Base-by-base conservation (phyloP, 345 rosid genomes). In the Citrus glauca region DNA sequence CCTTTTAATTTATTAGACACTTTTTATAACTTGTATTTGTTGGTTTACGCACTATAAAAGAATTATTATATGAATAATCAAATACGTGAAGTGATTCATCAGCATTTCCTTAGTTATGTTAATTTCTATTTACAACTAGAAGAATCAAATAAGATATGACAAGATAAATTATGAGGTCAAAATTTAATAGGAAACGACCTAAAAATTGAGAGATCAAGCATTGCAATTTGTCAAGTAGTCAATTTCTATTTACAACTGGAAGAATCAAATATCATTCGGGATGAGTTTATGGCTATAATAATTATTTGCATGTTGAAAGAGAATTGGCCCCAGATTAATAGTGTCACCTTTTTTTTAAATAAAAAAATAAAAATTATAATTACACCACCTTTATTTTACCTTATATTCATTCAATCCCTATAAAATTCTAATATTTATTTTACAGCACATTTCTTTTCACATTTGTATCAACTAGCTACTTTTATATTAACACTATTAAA, bases 251-350 rank as follows among this genome's bases (percentile, higher is more conserved):
- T 35, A 1, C 50, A 56, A 57, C 11, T 7, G n/a, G 25, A 72
- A n/a, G 67, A 60, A 38, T 25, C 0, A 38, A 27, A 45, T 35
- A 60, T 56, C 32, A 32, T 33, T 33, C 7, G 24, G 62, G 13
- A 11, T 65, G 50, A 6, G 22, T 48, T 66, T 35, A 50, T 42
- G 27, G 7, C n/a, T 22, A 16, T 6, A 28, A 35, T 62, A 42
- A 35, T 62, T 40, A n/a, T 50, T n/a, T 65, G 78, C 11, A n/a
- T 14, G 16, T 2, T 4, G 32, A 75, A 75, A 75, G 35, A n/a
- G 45, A 14, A 33, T 28, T 32, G 60, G 79, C 70, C 67, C 79
- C 82, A 45, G 30, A 64, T 59, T 59, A 69, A 74, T 53, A 53
- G 57, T 53, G n/a, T 17, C 57, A 16, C 57, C n/a, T 19, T 53